Base-by-base conservation (phyloP, 805 yeast genomes). In the Dipodascopsis uninucleata region DNA sequence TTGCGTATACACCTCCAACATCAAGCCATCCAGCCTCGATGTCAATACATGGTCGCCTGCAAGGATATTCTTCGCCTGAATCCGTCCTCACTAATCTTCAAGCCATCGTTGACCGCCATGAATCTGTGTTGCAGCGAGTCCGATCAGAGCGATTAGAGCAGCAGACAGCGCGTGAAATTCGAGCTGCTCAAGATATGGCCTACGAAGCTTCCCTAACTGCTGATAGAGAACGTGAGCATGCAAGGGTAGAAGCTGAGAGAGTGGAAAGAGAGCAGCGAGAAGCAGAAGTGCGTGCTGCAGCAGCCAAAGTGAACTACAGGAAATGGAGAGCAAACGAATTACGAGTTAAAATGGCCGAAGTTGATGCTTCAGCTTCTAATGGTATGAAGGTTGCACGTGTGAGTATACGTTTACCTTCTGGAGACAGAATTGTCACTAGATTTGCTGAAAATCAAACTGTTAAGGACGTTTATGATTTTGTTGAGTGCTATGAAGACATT, bases 181-280 rank as follows among this genome's bases (percentile, higher is more conserved):
- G 85, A 40, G 72, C 74, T 49, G 81, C 82, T 56, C 96, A 89
- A 63, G 93, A 87, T 58, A 67, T 74, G 35, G 87, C 93, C 17
- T 88, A 80, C 65, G 79, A 81, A 58, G 75, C 75, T 28, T 80
- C 95, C 0, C 67, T 89, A 28, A 74, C 75, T 14, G 71, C 76
- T 28, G 97, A 89, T 65, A 72, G 80, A 43, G 70, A 71, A 41
- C 70, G 81, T 25, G 74, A 72, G 20, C 61, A 70, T 38, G 51
- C 53, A 26, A 58, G 58, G 9, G 45, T 44, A 18, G 60, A 53
- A 22, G 49, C 48, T 36, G 56, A 41, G n/a, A 55, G 52, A 20
- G 45, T 41, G 16, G 47, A 46, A 32, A 45, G 28, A 7, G 57
- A 51, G 40, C 47, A 59, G 25, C 50, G 41, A 31, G 45, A 52